Evolutionary conservation across 768 basidiomycete genomes (phyloP), one percentile per base, ranked within the genome.

Genomic region (Mycena vulgaris): DNA sequence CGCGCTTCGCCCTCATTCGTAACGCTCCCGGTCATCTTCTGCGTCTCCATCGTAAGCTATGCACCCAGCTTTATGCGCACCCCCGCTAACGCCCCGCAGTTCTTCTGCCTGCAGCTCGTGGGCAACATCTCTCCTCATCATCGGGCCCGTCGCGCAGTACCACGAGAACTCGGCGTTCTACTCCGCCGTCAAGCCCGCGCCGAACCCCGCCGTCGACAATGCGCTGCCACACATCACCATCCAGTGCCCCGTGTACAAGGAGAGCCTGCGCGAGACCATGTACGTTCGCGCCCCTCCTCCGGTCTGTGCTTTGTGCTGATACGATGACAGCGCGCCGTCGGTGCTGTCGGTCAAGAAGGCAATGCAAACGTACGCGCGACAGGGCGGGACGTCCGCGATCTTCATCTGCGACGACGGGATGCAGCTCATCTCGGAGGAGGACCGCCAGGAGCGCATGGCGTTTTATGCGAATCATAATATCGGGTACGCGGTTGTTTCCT

Each of bases 241-340:
- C 65, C 90, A 95, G 77, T 86, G 95, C 81, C 95, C 95, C 0
- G 95, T 96, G 30, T 96, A 96, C 84, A 96, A 96, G 77, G 93
- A 95, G 76, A 91, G 89, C 69, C 80, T 95, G 37, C 88, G 90
- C 40, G 81, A 90, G 74, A 92, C 91, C 0, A 95, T 95, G 92
- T 93, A 69, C 75, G 90, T 82, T 14, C 31, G 55, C n/a, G 27
- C 52, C 42, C 21, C 28, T 55, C 27, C 33, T 57, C 37, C 31
- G 48, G 27, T 57, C 40, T 25, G 37, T 37, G 27, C 19, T 31
- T 17, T 19, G 53, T 47, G 13, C 23, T n/a, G 28, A 71, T 75
- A 49, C 71, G 65, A 47, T 48, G 47, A 61, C 31, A 92, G 92
- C 63, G 82, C 87, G 0, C 93, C 93, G 4, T 93, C 93, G 13